A percentile compares a stretch with the other conserved stretches of the same genome.
Evolutionary conservation across 768 basidiomycete species (phyloP).

Genomic region (Hypholoma fasciculare): DNA sequence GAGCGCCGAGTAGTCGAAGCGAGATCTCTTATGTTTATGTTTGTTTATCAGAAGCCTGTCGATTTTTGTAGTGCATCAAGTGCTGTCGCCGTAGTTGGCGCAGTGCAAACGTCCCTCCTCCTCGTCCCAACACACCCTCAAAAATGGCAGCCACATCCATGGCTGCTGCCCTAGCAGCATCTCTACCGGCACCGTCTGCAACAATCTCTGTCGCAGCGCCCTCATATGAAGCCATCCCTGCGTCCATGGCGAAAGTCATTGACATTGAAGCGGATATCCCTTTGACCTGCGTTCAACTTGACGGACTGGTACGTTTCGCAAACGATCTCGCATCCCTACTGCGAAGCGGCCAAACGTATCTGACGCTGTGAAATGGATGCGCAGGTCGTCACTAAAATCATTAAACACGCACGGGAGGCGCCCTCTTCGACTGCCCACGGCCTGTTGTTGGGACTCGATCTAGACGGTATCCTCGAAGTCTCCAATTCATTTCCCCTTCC

Average conservation of each 20-base stretch:
- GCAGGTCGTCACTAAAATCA: slow-evolving; percentile 90
- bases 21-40: slow-evolving; percentile 21
- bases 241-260: slow-evolving; percentile 90
- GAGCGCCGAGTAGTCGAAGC: not conserved
- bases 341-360: not conserved
- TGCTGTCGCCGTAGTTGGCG: not conserved
- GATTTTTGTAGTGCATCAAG: slow-evolving; percentile 11
- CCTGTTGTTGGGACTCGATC: slow-evolving; percentile 85
- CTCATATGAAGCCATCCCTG: slow-evolving; percentile 84
- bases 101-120: not conserved
- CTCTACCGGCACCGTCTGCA: slow-evolving; percentile 65
- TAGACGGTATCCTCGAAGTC: slow-evolving; percentile 88
- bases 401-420: slow-evolving; percentile 88
- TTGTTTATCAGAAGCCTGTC: slow-evolving; percentile 29
- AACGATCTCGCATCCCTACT: slow-evolving; percentile 3
- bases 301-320: slow-evolving; percentile 65
- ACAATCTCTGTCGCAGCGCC: slow-evolving; percentile 63
- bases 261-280: slow-evolving; percentile 93
- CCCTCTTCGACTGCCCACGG: slow-evolving; percentile 77
- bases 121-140: not conserved
- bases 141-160: slow-evolving; percentile 79
- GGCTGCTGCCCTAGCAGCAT: slow-evolving; percentile 91
- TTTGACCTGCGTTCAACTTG: slow-evolving; percentile 76
- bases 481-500: slow-evolving; percentile 90
- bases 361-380: slow-evolving; percentile 7